Conservation (phyloP, 768 basidiomycete genomes). For the Boletellus ananiceps region DNA sequence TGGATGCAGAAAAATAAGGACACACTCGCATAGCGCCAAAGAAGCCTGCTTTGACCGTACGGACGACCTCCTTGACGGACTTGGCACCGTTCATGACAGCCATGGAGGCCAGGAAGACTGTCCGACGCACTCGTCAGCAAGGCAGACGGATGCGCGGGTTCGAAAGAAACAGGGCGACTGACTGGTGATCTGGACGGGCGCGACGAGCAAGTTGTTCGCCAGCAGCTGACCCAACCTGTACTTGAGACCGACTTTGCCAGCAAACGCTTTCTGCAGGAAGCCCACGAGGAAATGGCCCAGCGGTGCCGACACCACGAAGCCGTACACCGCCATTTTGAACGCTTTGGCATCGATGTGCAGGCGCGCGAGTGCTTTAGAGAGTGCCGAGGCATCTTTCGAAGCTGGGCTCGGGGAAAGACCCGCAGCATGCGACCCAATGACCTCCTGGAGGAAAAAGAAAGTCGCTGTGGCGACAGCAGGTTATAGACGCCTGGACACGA, state of each 20-base stretch:
- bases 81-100: constrained; percentile 80
- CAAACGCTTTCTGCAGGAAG: constrained; percentile 68
- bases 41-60: constrained; percentile 70
- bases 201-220: constrained; percentile 69
- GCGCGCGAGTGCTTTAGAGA: constrained; percentile 49
- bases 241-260: constrained; percentile 60
- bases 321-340: constrained; percentile 80
- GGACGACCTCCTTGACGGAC: constrained; percentile 56
- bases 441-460: constrained; percentile 72
- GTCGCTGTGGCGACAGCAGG: constrained; percentile 32
- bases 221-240: constrained; percentile 70
- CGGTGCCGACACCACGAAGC: constrained; percentile 80
- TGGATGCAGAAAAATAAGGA: background rate
- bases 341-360: constrained; percentile 66
- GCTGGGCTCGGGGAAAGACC: constrained; percentile 49
- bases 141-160: too few relatives aligned
- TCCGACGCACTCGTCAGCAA: background rate
- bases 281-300: constrained; percentile 72
- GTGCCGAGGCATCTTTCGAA: constrained; percentile 49
- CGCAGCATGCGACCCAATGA: constrained; percentile 70
- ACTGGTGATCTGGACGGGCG: constrained; percentile 73
- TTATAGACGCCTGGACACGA: background rate
- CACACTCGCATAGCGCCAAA: constrained; percentile 67
- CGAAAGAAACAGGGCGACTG: constrained; percentile 20
- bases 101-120: constrained; percentile 75